Evolutionary conservation across 106 monocot species (phyloP).

Genomic region (Acorus gramineus): DNA sequence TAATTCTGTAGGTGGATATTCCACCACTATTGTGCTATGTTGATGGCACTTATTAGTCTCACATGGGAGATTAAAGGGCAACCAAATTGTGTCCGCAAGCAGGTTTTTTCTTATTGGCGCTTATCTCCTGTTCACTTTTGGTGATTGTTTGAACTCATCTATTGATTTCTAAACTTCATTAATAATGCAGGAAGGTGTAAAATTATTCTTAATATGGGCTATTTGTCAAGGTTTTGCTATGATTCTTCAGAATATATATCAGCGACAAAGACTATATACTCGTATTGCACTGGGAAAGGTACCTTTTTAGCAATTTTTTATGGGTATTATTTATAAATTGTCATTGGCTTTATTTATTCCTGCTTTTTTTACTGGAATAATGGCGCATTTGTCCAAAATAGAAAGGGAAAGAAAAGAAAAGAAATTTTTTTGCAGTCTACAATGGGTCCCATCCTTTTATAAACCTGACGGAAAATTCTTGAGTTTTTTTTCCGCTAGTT

Average conservation of each 20-base stretch:
- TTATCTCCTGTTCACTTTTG: background rate
- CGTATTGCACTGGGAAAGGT: slow-evolving; percentile 89
- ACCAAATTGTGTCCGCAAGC: slow-evolving; percentile 66
- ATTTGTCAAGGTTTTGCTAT: slow-evolving; percentile 85
- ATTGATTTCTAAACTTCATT: background rate
- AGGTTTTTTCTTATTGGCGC: slow-evolving; percentile 33
- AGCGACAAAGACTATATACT: slow-evolving; percentile 76
- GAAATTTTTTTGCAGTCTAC: too few relatives aligned
- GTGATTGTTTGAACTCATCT: background rate
- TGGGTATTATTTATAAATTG: background rate
- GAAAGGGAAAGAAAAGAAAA: too few relatives aligned
- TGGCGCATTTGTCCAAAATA: too few relatives aligned
- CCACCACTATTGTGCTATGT: slow-evolving; percentile 90
- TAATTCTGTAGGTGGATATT: slow-evolving; percentile 69
- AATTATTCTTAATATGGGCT: slow-evolving; percentile 57
- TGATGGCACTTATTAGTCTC: slow-evolving; percentile 70
- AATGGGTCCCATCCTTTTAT: too few relatives aligned
- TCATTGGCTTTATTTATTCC: too few relatives aligned
- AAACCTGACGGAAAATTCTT: too few relatives aligned
- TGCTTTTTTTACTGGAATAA: too few relatives aligned
- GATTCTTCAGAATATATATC: slow-evolving; percentile 83
- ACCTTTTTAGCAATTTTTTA: background rate
- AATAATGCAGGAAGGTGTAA: slow-evolving; percentile 53
- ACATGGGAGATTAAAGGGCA: slow-evolving; percentile 96
- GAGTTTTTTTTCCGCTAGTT: too few relatives aligned